Conservation (phyloP, 2,329 filamentous ascomycete genomes). For the Arachnomyces sp. region DNA sequence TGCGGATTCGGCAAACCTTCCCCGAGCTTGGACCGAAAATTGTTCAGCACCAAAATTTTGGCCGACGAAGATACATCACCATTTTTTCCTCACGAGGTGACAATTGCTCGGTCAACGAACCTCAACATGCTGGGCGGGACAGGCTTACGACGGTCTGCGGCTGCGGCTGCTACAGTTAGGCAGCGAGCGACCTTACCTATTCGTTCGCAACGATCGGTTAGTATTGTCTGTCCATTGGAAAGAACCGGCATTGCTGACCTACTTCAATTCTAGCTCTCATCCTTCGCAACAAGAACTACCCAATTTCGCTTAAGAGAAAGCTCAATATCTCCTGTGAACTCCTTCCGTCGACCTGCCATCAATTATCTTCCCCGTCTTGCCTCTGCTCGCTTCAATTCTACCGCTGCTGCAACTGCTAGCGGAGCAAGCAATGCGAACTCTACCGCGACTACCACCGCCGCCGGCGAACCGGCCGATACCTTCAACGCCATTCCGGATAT, state of each 20-base stretch:
- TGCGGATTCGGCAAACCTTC: neutral
- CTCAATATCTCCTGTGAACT: too few species aligned
- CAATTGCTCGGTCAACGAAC: conserved; percentile 10
- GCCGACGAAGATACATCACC: too few species aligned
- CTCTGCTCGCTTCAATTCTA: conserved; percentile 32
- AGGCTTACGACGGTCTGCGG: conserved; percentile 44
- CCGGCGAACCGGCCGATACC: conserved; percentile 7
- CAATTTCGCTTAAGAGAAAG: conserved; percentile 3
- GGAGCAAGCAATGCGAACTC: conserved; percentile 8
- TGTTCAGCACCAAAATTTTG: neutral
- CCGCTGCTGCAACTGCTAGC: conserved; percentile 7
- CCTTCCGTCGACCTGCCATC: conserved; percentile 1
- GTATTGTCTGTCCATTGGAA: conserved; percentile 11
- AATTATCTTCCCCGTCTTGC: conserved; percentile 12
- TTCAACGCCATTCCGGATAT: conserved; percentile 18
- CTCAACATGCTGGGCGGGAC: conserved; percentile 49
- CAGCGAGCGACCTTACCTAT: conserved; percentile 21
- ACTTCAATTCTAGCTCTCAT: conserved; percentile 10
- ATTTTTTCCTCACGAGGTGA: too few species aligned
- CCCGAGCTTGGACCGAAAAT: neutral
- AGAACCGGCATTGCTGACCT: conserved; percentile 1
- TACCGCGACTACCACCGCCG: conserved; percentile 12
- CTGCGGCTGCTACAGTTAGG: conserved; percentile 32
- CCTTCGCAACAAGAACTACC: conserved; percentile 6
- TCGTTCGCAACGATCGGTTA: conserved; percentile 29